Conservation (phyloP, 1,139 yeast genomes). For the Geotrichum klebahnii region DNA sequence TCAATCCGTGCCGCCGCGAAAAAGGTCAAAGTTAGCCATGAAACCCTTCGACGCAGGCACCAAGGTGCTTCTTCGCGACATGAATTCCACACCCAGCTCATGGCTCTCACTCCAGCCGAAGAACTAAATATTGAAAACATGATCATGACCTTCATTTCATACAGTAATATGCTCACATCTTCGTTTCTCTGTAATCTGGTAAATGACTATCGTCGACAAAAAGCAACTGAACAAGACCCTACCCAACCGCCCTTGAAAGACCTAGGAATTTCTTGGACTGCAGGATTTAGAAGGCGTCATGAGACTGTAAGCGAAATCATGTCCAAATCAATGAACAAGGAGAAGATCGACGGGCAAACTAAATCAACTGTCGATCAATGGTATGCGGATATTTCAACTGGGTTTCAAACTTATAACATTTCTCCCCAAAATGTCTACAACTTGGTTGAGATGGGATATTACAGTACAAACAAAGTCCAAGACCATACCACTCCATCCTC, state of each 20-base stretch:
- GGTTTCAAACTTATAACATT: constrained; percentile 9
- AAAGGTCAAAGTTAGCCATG: constrained; percentile 17
- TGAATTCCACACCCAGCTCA: constrained; percentile 19
- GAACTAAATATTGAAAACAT: constrained; percentile 14
- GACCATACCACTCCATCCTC: too few relatives aligned
- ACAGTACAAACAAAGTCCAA: background rate
- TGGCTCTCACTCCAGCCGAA: constrained; percentile 19
- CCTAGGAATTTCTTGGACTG: constrained; percentile 19
- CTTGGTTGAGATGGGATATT: constrained; percentile 18
- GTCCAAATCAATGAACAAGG: too few relatives aligned
- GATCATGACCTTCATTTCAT: constrained; percentile 9
- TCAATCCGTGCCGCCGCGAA: constrained; percentile 21
- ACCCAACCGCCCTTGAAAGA: constrained; percentile 6
- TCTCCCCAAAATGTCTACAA: constrained; percentile 16
- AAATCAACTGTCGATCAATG: constrained; percentile 11
- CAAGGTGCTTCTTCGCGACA: constrained; percentile 18
- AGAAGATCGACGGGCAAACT: background rate
- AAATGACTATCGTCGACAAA: constrained; percentile 11
- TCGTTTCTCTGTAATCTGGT: constrained; percentile 18
- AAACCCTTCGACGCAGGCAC: constrained; percentile 17
- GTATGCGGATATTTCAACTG: constrained; percentile 8
- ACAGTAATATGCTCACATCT: constrained; percentile 17
- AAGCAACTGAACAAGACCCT: background rate
- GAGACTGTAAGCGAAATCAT: too few relatives aligned
- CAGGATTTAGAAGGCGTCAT: constrained; percentile 14